phyloP scores from a whole-genome alignment of 371 early-diverging fungal species.

The Mucor indicus region DNA sequence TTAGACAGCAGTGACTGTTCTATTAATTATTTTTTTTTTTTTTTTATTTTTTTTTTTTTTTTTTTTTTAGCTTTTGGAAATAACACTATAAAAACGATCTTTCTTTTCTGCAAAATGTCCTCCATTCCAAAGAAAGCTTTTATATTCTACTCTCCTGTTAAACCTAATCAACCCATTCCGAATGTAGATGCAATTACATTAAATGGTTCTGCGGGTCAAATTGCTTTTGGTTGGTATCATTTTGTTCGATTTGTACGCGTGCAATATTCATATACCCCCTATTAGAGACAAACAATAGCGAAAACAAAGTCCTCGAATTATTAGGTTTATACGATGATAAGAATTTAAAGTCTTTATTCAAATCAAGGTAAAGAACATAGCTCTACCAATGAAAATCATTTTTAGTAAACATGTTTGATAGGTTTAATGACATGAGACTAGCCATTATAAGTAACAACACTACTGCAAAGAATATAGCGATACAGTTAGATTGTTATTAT shows the following conservation, averaged over 20 bases:
- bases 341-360: not conserved
- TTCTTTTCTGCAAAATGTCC: conserved; percentile 43
- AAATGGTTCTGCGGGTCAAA: conserved; percentile 24
- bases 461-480: conserved; percentile 3
- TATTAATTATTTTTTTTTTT: conserved; percentile 70
- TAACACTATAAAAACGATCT: no score
- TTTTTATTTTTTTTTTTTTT: conserved; percentile 46
- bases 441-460: conserved; percentile 17
- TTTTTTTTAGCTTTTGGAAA: not conserved
- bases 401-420: not conserved
- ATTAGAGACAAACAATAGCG: no score
- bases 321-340: conserved; percentile 3
- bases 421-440: conserved; percentile 33
- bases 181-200: not conserved
- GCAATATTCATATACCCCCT: no score
- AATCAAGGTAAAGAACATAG: not conserved
- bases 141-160: conserved; percentile 11
- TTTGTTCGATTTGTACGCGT: no score
- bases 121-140: conserved; percentile 11
- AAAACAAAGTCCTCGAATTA: no score
- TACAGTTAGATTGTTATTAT: not conserved
- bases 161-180: conserved; percentile 1
- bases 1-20: no score
- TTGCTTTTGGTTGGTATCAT: conserved; percentile 21
- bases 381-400: not conserved